Percentiles rank a stretch among this genome's conserved stretches.
Conservation (phyloP, 805 yeast genomes). For the Alloascoidea hylecoeti region DNA sequence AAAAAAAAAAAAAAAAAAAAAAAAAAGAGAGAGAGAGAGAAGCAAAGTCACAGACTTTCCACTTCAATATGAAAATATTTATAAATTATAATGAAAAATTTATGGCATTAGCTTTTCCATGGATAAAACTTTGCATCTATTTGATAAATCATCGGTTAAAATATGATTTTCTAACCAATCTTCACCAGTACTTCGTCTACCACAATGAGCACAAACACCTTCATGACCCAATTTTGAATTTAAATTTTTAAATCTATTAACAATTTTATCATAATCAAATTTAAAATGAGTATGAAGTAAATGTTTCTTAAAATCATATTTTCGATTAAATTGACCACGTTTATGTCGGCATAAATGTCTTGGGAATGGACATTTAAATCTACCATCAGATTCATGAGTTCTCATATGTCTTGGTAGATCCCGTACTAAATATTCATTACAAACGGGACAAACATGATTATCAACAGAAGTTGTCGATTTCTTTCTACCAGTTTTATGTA, state of each 20-base stretch:
- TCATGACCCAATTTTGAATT: constrained; percentile 5
- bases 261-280: constrained; percentile 6
- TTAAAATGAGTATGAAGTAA: constrained; percentile 7
- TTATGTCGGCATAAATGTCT: constrained; percentile 6
- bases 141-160: neutral
- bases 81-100: neutral
- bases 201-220: constrained; percentile 7
- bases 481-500: neutral
- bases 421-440: constrained; percentile 5
- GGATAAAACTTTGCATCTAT: neutral
- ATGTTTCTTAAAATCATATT: constrained; percentile 8
- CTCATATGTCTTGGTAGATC: constrained; percentile 7
- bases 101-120: neutral
- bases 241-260: constrained; percentile 5
- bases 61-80: neutral
- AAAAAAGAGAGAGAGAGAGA: neutral
- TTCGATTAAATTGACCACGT: constrained; percentile 8
- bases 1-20: neutral
- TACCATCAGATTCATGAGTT: constrained; percentile 7
- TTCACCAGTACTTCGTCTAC: constrained; percentile 5
- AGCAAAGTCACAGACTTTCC: neutral
- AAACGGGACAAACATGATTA: constrained; percentile 6
- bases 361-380: constrained; percentile 8
- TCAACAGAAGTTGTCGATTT: neutral
- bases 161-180: constrained; percentile 8